These are phyloP conservation scores for Cryphonectria japonica DNA, from an alignment of 2,329 filamentous ascomycete species.

Conservation along the genomic window DNA sequence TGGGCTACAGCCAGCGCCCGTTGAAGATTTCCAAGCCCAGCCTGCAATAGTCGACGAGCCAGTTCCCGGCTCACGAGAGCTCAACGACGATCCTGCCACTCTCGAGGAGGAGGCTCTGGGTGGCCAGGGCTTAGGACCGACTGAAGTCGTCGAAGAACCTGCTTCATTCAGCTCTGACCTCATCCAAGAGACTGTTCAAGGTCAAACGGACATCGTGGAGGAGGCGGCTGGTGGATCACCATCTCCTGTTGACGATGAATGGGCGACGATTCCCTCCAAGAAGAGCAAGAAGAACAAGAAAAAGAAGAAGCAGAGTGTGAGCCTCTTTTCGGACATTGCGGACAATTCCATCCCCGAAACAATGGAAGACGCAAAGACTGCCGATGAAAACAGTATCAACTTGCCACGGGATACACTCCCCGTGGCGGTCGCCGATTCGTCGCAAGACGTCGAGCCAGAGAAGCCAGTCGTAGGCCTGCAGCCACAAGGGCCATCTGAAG, in stretches of 20 bases:
- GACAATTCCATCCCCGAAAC: constrained; percentile 25
- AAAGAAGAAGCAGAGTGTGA: constrained; percentile 35
- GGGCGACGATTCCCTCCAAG: constrained; percentile 32
- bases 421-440: background rate
- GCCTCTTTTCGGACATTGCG: constrained; percentile 30
- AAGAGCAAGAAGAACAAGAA: constrained; percentile 40
- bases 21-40: background rate
- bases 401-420: background rate
- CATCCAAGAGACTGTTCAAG: background rate
- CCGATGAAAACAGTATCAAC: constrained; percentile 2
- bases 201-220: background rate
- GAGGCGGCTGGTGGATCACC: background rate
- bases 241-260: constrained; percentile 30
- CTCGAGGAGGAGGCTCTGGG: background rate
- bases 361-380: constrained; percentile 25
- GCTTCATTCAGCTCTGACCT: background rate
- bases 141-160: constrained; percentile 1
- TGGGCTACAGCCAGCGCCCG: background rate
- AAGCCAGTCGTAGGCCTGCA: background rate
- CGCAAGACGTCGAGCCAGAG: background rate
- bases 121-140: background rate
- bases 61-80: background rate
- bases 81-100: background rate
- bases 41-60: background rate
- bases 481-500: background rate